Evolutionary conservation across 139 green algal species (phyloP).

Genomic region (Astrephomene gubernaculifera): DNA sequence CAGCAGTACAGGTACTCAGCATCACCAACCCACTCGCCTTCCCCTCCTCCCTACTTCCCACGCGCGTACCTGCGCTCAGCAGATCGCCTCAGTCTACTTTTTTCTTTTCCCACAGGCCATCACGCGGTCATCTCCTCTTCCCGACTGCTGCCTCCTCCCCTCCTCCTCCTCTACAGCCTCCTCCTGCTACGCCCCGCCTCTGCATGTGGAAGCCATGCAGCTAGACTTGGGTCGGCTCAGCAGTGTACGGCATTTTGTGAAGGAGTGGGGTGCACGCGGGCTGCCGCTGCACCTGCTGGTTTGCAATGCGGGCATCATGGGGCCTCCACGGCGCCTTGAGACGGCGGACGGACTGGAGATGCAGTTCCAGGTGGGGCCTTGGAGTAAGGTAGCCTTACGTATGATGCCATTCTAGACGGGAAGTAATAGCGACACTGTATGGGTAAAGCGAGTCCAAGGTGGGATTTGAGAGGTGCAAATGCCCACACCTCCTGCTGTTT

Average conservation of each 20-base stretch:
- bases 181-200: neutral
- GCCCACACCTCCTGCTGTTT: neutral
- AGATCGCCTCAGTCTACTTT: neutral
- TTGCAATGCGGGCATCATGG: constrained; percentile 81
- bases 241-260: constrained; percentile 61
- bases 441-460: neutral
- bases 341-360: constrained; percentile 75
- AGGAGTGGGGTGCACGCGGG: constrained; percentile 38
- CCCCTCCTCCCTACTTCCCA: neutral
- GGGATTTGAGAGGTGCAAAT: neutral
- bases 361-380: constrained; percentile 75
- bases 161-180: neutral
- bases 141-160: neutral
- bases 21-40: neutral
- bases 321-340: constrained; percentile 50
- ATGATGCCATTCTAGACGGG: neutral
- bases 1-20: constrained; percentile 36
- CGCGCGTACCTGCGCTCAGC: neutral
- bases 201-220: neutral
- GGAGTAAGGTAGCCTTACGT: neutral
- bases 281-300: constrained; percentile 71
- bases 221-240: neutral
- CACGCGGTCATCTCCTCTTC: neutral
- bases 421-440: neutral
- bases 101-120: neutral